Conservation (phyloP, 169 alveolate species). For the Cryptosporidium sp. region DNA sequence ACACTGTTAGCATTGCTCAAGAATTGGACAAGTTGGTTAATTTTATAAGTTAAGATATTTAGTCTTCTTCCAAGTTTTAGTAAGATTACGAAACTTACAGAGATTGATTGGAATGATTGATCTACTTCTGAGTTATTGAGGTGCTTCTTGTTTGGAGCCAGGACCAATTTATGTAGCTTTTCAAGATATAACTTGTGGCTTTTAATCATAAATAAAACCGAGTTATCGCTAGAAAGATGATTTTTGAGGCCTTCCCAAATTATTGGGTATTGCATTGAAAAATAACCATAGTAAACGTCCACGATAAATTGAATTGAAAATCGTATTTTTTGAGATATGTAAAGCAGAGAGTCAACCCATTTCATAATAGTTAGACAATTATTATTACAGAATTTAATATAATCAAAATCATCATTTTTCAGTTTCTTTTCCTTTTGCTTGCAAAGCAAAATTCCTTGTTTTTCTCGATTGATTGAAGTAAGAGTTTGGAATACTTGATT, state of each 20-base stretch:
- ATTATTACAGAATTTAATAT: slow-evolving; percentile 4
- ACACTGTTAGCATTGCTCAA: slow-evolving; percentile 1
- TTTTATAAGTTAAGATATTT: slow-evolving; percentile 15
- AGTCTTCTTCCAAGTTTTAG: slow-evolving; percentile 21
- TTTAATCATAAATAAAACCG: slow-evolving; percentile 15
- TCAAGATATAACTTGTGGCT: slow-evolving; percentile 17
- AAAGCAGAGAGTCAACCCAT: slow-evolving; percentile 34
- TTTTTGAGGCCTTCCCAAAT: slow-evolving; percentile 20
- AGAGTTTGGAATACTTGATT: slow-evolving; percentile 38
- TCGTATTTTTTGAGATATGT: slow-evolving; percentile 26
- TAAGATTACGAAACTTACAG: slow-evolving; percentile 39
- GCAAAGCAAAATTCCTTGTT: slow-evolving; percentile 18
- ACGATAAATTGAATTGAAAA: slow-evolving; percentile 37
- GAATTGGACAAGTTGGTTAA: slow-evolving; percentile 15
- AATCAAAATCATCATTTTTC: background rate
- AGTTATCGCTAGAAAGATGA: slow-evolving; percentile 1
- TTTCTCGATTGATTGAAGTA: background rate
- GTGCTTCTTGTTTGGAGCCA: slow-evolving; percentile 34
- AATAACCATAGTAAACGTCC: slow-evolving; percentile 19
- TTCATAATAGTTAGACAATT: slow-evolving; percentile 33
- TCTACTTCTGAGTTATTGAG: background rate
- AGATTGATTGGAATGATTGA: slow-evolving; percentile 31
- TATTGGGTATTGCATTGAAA: background rate
- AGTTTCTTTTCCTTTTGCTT: background rate
- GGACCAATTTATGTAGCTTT: slow-evolving; percentile 10